phyloP scores from a whole-genome alignment of 257 asterid genomes.

The Misopates orontium region DNA sequence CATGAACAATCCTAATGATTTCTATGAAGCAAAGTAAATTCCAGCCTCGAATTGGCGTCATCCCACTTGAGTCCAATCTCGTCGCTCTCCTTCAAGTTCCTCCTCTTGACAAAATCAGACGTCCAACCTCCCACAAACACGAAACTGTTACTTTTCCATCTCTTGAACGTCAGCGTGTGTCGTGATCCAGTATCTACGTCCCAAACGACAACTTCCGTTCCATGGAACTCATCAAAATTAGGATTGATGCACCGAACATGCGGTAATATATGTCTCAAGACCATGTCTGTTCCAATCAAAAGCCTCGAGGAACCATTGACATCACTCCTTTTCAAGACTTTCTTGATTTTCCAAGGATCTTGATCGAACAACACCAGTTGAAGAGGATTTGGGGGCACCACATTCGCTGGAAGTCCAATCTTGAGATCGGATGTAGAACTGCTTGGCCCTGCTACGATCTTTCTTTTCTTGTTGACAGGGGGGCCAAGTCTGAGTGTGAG shows the following conservation, averaged over 20 bases:
- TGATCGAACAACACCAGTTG: too few species aligned
- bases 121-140: neutral
- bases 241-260: neutral
- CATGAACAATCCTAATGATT: too few species aligned
- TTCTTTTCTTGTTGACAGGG: too few species aligned
- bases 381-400: too few species aligned
- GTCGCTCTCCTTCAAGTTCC: neutral
- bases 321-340: neutral
- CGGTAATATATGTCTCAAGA: neutral
- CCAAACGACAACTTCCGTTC: neutral
- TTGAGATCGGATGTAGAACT: too few species aligned
- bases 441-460: too few species aligned
- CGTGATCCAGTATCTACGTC: neutral
- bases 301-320: neutral
- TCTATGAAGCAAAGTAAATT: neutral
- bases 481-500: too few species aligned
- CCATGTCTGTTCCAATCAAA: neutral
- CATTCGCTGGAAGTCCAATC: too few species aligned
- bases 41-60: neutral
- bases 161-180: neutral
- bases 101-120: neutral
- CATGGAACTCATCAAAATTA: neutral
- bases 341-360: slow-evolving; percentile 5
- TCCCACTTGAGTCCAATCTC: slow-evolving; percentile 5
- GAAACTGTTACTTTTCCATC: neutral